Base-by-base conservation (phyloP, 331 rosid genomes). In the Pyracantha coccinea region DNA sequence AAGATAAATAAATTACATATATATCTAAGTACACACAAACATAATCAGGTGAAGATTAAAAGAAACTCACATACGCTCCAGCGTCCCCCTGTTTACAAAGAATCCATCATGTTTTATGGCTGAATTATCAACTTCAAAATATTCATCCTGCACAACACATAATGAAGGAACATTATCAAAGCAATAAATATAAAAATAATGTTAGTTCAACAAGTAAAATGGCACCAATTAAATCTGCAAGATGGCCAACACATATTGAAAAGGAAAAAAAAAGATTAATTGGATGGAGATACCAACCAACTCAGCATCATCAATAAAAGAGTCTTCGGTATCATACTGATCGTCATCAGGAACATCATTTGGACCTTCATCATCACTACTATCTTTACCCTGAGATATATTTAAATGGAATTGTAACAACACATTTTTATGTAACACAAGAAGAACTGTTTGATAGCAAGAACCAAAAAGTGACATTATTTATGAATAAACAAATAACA, bases 261-360 rank as follows among this genome's bases (percentile, higher is more conserved):
- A 69, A 47, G 58, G 24, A 31, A 21, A 47, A 27, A 47, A 67
- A 64, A 85, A 61, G 71, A 75, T 63, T 62, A 64, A 70, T 41
- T 24, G 27, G 62, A 52, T 20, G 41, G 13, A 69, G 57, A 81
- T 53, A 88, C 92, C 78, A 47, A 95, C 97, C 99, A 95, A 88
- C 87, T 95, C 98, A 27, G 96, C 93, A 77, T 95, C 99, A 50
- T 95, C 99, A 63, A 95, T 95, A 80, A 95, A 95, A 54, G 99
- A 95, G 87, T 95, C 99, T 75, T 95, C 98, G 1, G 99, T 95
- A 76, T 95, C 99, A 84, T 95, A 95, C 73, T 92, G 99, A 89
- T 95, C 97, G 61, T 95, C 99, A 75, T 95, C 97, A n/a, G 96
- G 98, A 85, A 84, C 76, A 68, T 90, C 91, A 67, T 64, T 82